These are phyloP conservation scores for Musa itinerans DNA, from an alignment of 176 grass and related monocot species.

Conservation along the genomic window DNA sequence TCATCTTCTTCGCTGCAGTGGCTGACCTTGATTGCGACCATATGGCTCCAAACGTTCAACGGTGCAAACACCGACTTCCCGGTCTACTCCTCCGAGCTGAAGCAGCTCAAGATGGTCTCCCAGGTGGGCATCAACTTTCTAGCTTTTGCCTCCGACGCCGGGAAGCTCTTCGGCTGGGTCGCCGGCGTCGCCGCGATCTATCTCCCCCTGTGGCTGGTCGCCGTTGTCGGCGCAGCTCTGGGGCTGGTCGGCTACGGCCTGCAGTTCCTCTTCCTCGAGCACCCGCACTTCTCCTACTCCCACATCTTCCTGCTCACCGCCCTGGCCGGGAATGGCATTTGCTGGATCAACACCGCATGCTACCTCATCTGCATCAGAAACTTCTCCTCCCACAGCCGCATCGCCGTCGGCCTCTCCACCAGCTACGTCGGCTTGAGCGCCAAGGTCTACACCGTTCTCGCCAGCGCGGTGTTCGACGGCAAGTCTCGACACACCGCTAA, in stretches of 20 bases:
- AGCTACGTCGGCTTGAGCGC: conserved; percentile 91
- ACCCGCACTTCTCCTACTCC: conserved; percentile 44
- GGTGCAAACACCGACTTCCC: conserved; percentile 89
- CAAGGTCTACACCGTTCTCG: conserved; percentile 67
- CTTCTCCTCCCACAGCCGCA: conserved; percentile 65
- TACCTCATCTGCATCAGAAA: conserved; percentile 85
- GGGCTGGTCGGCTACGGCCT: conserved; percentile 71
- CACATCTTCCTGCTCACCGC: conserved; percentile 78
- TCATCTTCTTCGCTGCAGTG: conserved; percentile 54
- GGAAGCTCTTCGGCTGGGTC: conserved; percentile 89
- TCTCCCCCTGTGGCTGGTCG: conserved; percentile 66
- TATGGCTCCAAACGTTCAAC: conserved; percentile 94
- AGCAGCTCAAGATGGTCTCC: conserved; percentile 66
- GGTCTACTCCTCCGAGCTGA: conserved; percentile 83
- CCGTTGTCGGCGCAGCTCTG: conserved; percentile 47
- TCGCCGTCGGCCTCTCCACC: conserved; percentile 65
- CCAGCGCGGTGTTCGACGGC: conserved; percentile 23
- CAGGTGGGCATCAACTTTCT: conserved; percentile 87
- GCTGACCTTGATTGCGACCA: conserved; percentile 78
- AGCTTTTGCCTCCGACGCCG: conserved; percentile 85
- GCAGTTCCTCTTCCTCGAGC: conserved; percentile 71
- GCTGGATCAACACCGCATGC: conserved; percentile 97
- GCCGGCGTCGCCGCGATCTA: conserved; percentile 55
- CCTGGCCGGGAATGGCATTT: conserved; percentile 84
- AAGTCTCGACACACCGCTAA: conserved; percentile 19